phyloP scores from a whole-genome alignment of 345 rosid genomes.

The Eucalyptus sp. region DNA sequence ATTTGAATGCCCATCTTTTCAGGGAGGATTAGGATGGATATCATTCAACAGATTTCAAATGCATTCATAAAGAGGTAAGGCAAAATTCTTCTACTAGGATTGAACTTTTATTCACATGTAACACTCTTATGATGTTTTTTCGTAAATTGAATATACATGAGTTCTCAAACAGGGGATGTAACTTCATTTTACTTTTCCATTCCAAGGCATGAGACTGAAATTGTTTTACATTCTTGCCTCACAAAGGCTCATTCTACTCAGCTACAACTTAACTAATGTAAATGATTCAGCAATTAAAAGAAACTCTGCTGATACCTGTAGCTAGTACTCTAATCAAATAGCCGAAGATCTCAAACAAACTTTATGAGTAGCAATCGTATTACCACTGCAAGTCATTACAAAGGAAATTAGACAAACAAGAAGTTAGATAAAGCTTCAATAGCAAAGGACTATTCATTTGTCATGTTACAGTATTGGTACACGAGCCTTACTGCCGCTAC shows the following conservation, averaged over 20 bases:
- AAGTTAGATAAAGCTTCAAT: neutral
- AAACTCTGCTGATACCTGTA: neutral
- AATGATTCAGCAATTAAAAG: neutral
- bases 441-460: neutral
- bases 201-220: too few relatives aligned
- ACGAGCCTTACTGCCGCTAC: rapidly evolving
- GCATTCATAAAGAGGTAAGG: too few relatives aligned
- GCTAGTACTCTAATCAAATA: neutral
- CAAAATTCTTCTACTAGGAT: too few relatives aligned
- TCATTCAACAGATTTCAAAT: too few relatives aligned
- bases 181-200: too few relatives aligned
- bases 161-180: too few relatives aligned
- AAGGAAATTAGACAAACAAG: neutral
- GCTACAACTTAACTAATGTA: too few relatives aligned
- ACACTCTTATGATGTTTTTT: too few relatives aligned
- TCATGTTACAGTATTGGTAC: neutral
- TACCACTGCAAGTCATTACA: neutral
- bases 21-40: rapidly evolving
- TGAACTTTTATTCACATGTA: too few relatives aligned
- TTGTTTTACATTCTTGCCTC: too few relatives aligned
- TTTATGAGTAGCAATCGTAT: neutral
- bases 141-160: too few relatives aligned
- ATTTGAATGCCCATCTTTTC: rapidly evolving
- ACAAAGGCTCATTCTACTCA: too few relatives aligned
- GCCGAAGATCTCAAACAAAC: neutral